These are phyloP conservation scores for Pythium coloratum DNA, from an alignment of 352 stramenopile genomes.

Conservation along the genomic window DNA sequence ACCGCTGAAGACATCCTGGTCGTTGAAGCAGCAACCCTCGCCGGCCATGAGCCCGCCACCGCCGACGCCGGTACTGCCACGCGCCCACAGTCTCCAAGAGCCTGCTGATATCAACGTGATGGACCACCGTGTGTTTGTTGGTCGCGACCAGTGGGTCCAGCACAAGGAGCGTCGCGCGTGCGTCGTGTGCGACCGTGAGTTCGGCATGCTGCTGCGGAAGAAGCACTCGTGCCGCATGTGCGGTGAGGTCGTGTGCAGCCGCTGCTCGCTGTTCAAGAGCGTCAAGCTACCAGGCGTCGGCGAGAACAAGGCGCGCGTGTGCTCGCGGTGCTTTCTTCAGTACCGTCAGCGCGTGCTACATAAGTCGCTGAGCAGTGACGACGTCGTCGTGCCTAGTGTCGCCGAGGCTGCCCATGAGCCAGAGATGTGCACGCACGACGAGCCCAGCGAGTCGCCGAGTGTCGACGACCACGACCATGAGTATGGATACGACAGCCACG, in stretches of 20 bases:
- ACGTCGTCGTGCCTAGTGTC: slow-evolving; percentile 1
- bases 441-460: neutral
- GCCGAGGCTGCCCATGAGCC: neutral
- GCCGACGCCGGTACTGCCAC: neutral
- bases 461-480: neutral
- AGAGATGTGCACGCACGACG: neutral
- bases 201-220: slow-evolving; percentile 58
- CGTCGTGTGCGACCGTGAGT: slow-evolving; percentile 70
- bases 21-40: neutral
- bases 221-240: slow-evolving; percentile 84
- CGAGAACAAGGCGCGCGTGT: slow-evolving; percentile 68
- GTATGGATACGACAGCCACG: slow-evolving; percentile 8
- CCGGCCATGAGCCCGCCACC: neutral
- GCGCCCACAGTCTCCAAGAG: slow-evolving; percentile 4
- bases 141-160: slow-evolving; percentile 52
- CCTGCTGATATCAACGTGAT: slow-evolving; percentile 24
- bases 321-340: slow-evolving; percentile 67
- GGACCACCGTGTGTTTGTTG: slow-evolving; percentile 65
- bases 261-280: slow-evolving; percentile 69
- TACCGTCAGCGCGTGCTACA: slow-evolving; percentile 44
- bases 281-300: slow-evolving; percentile 58
- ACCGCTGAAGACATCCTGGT: slow-evolving; percentile 8
- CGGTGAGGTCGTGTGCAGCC: slow-evolving; percentile 73
- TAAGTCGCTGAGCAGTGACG: slow-evolving; percentile 11
- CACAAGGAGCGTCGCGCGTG: slow-evolving; percentile 51